A percentile compares a stretch with the other conserved stretches of the same genome.
These are phyloP conservation scores for Austroboletus olivaceoglutinosus DNA, from an alignment of 1,284 basidiomycete species.

Conservation along the genomic window DNA sequence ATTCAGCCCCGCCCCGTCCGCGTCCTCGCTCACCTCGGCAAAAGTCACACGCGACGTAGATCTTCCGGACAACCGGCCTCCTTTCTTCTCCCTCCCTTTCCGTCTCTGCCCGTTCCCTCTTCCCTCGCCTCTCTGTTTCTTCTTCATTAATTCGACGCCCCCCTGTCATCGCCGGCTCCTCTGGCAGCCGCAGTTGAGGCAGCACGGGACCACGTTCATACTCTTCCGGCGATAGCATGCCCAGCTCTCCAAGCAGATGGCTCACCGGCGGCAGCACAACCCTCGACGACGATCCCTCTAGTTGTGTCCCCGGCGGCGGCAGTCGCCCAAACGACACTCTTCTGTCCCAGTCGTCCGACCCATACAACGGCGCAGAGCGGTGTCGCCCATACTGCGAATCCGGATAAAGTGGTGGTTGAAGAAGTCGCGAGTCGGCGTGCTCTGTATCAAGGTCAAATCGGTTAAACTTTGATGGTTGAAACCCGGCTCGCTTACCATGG, in stretches of 20 bases:
- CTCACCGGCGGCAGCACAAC: conserved; percentile 31
- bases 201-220: conserved; percentile 26
- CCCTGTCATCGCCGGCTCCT: conserved; percentile 7
- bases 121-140: conserved; percentile 15
- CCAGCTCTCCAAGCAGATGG: conserved; percentile 26
- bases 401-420: conserved; percentile 15
- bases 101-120: conserved; percentile 20
- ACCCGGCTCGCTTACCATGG: conserved; percentile 18
- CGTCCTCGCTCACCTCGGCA: conserved; percentile 56
- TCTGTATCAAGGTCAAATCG: conserved; percentile 18
- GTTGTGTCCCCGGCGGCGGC: conserved; percentile 9
- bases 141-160: conserved; percentile 13
- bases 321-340: conserved; percentile 23
- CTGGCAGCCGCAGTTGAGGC: conserved; percentile 32
- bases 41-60: conserved; percentile 60
- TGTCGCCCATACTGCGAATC: conserved; percentile 27
- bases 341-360: conserved; percentile 23
- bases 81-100: conserved; percentile 19
- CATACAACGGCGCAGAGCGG: conserved; percentile 28
- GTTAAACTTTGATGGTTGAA: neutral
- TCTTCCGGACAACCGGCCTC: conserved; percentile 27
- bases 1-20: neutral
- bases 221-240: conserved; percentile 17
- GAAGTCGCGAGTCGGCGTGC: conserved; percentile 14
- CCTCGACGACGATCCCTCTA: conserved; percentile 21